Percentiles rank a stretch among this genome's conserved stretches.
Evolutionary conservation across 2,329 filamentous ascomycete species (phyloP).

Genomic region (Salinomyces thailandicus): DNA sequence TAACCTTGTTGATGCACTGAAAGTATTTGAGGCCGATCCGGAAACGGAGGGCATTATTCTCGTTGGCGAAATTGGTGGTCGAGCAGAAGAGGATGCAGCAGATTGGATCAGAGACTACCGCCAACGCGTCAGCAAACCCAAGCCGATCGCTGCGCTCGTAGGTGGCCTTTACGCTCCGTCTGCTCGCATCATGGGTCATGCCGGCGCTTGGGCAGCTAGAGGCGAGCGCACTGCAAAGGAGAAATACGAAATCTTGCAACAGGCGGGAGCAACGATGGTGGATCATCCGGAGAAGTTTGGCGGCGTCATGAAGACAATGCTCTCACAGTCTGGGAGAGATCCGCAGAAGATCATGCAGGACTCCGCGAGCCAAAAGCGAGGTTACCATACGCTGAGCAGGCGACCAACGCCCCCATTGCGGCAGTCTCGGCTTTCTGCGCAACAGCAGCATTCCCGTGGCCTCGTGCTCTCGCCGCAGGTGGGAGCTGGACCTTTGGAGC

Average conservation of each 20-base stretch:
- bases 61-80: constrained; percentile 62
- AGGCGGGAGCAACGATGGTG: constrained; percentile 58
- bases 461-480: constrained; percentile 19
- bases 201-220: constrained; percentile 59
- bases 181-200: constrained; percentile 66
- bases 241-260: constrained; percentile 58
- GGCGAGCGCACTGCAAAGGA: constrained; percentile 53
- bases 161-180: constrained; percentile 54
- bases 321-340: constrained; percentile 37
- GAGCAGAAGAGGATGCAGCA: constrained; percentile 59
- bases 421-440: constrained; percentile 6
- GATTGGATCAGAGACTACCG: constrained; percentile 62
- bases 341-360: constrained; percentile 29
- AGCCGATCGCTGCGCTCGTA: constrained; percentile 65
- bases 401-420: constrained; percentile 7
- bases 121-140: constrained; percentile 46
- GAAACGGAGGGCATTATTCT: constrained; percentile 62
- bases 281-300: constrained; percentile 70
- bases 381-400: constrained; percentile 30
- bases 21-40: constrained; percentile 54
- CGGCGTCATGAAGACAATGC: constrained; percentile 51
- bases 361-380: constrained; percentile 37
- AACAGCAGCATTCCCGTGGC: constrained; percentile 14
- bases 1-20: constrained; percentile 59
- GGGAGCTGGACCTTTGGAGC: constrained; percentile 16